These are phyloP conservation scores for Pelargonium myrrhifolium DNA, from an alignment of 441 rosid species.

Conservation along the genomic window DNA sequence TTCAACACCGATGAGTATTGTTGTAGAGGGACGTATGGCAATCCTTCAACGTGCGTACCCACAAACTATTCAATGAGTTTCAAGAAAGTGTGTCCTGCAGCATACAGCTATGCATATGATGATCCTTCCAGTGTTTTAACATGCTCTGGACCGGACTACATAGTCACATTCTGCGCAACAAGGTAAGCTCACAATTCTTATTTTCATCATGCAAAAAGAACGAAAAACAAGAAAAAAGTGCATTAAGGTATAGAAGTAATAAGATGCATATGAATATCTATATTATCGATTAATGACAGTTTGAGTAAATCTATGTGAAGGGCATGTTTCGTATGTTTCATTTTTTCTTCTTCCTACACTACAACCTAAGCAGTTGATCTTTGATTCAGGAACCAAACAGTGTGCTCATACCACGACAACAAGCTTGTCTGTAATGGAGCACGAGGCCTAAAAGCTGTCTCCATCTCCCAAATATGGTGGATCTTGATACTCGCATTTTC, in stretches of 20 bases:
- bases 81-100: constrained; percentile 76
- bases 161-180: constrained; percentile 56
- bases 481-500: neutral
- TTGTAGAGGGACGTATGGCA: constrained; percentile 66
- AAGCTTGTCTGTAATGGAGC: neutral
- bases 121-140: constrained; percentile 80
- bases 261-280: too few species aligned
- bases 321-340: too few species aligned
- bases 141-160: constrained; percentile 68
- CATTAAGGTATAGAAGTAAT: too few species aligned
- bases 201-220: neutral
- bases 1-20: constrained; percentile 86
- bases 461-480: neutral
- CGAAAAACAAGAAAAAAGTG: neutral
- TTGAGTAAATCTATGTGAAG: too few species aligned
- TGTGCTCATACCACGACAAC: constrained; percentile 60
- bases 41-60: constrained; percentile 54
- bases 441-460: neutral
- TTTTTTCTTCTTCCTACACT: too few species aligned
- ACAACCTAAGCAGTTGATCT: too few species aligned
- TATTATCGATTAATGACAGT: too few species aligned
- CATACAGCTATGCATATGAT: constrained; percentile 93
- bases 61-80: constrained; percentile 73
- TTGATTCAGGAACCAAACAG: constrained; percentile 43
- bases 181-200: constrained; percentile 31